phyloP scores from a whole-genome alignment of 2,329 filamentous ascomycete species.

The Cephalotrichum gorgonifer region DNA sequence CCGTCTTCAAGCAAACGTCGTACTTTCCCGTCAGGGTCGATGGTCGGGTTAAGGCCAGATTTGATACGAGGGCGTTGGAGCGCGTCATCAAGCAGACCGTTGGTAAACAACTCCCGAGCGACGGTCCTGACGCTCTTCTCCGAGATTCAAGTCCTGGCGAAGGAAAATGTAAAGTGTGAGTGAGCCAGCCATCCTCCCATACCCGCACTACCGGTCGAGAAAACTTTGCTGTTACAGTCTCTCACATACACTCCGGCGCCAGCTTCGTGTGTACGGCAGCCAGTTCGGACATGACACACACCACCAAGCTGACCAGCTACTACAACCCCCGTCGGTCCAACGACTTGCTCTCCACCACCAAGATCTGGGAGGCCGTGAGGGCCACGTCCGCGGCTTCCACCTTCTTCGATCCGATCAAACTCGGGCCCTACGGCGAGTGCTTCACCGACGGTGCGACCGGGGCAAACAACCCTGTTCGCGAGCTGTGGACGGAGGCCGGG shows the following conservation, averaged over 20 bases:
- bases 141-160: too few species aligned
- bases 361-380: slow-evolving; percentile 24
- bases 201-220: too few species aligned
- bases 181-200: too few species aligned
- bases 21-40: neutral
- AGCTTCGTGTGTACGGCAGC: slow-evolving; percentile 13
- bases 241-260: too few species aligned
- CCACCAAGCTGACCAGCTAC: slow-evolving; percentile 21
- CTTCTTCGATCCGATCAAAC: slow-evolving; percentile 23
- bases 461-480: slow-evolving; percentile 31
- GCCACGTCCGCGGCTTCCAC: slow-evolving; percentile 24
- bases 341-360: slow-evolving; percentile 4
- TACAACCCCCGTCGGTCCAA: slow-evolving; percentile 9
- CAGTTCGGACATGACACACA: slow-evolving; percentile 18
- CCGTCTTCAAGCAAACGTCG: slow-evolving; percentile 1
- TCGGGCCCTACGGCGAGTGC: slow-evolving; percentile 12
- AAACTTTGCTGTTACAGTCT: too few species aligned
- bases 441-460: slow-evolving; percentile 29
- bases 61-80: too few species aligned
- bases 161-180: too few species aligned
- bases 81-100: too few species aligned
- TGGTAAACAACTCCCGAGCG: too few species aligned
- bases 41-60: neutral
- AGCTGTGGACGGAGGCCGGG: slow-evolving; percentile 26
- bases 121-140: too few species aligned